Evolutionary conservation across 352 stramenopile genomes (phyloP).

Genomic region (Globisporangium apiculatum): DNA sequence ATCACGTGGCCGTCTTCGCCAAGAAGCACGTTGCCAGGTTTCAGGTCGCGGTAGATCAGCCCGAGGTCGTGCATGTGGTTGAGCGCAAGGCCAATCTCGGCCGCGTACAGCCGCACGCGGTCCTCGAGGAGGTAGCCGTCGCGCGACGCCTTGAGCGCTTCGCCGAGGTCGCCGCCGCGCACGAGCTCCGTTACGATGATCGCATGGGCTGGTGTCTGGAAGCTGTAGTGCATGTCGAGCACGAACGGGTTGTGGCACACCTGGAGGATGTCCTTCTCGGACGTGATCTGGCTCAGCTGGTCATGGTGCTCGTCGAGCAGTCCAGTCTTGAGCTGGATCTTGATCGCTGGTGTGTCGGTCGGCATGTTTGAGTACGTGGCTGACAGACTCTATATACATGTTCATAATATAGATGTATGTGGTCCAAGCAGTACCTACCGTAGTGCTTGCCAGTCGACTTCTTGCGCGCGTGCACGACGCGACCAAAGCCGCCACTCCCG

Average conservation of each 20-base stretch:
- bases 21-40: conserved; percentile 87
- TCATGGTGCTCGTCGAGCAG: conserved; percentile 84
- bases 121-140: conserved; percentile 76
- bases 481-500: conserved; percentile 87
- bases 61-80: conserved; percentile 87
- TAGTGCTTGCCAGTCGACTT: conserved; percentile 89
- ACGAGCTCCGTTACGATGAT: conserved; percentile 88
- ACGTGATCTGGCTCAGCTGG: conserved; percentile 80
- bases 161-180: conserved; percentile 67
- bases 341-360: conserved; percentile 57
- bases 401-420: no score
- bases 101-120: conserved; percentile 70
- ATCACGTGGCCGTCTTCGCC: conserved; percentile 87
- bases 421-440: conserved; percentile 25
- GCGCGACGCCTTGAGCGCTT: conserved; percentile 58
- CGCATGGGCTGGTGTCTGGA: conserved; percentile 78
- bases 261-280: conserved; percentile 85
- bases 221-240: conserved; percentile 88
- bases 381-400: background rate
- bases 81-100: conserved; percentile 81
- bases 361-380: background rate
- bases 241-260: conserved; percentile 87
- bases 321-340: conserved; percentile 88
- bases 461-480: conserved; percentile 86
- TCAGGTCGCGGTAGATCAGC: conserved; percentile 85